phyloP scores from a whole-genome alignment of 352 stramenopile species.

The Globisporangium takayamanum region DNA sequence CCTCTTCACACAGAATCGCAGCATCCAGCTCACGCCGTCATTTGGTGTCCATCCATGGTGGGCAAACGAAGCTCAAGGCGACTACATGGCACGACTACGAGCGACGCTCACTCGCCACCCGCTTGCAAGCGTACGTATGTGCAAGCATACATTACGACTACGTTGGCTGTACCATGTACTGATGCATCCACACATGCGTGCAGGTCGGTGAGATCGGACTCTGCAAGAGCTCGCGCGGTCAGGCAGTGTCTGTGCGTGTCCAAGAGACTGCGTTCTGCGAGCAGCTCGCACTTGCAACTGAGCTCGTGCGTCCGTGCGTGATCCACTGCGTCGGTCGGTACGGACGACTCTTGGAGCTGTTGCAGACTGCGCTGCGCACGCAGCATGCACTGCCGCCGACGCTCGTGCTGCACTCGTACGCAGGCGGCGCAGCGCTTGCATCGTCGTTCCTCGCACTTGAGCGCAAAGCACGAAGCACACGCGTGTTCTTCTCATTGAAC shows the following conservation, averaged over 20 bases:
- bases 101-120: conserved; percentile 31
- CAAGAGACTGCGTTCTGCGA: conserved; percentile 43
- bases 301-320: conserved; percentile 50
- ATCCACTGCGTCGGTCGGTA: conserved; percentile 73
- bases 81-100: conserved; percentile 32
- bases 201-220: conserved; percentile 76
- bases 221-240: conserved; percentile 59
- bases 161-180: not conserved
- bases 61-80: conserved; percentile 19
- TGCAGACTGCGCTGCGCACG: conserved; percentile 18
- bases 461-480: conserved; percentile 14
- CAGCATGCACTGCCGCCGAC: conserved; percentile 27
- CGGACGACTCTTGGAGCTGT: conserved; percentile 58
- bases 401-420: conserved; percentile 69
- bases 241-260: conserved; percentile 28
- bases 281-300: conserved; percentile 43
- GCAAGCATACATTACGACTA: not conserved
- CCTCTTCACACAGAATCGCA: not conserved
- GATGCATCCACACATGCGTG: conserved; percentile 1
- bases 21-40: conserved; percentile 31
- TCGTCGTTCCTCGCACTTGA: conserved; percentile 37
- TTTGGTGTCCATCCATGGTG: conserved; percentile 83
- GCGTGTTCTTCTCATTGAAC: conserved; percentile 74
- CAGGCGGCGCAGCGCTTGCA: conserved; percentile 48
- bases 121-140: conserved; percentile 34